A percentile compares a stretch with the other conserved stretches of the same genome.
Conservation (phyloP, 202 grass and related monocot species). For the Digitaria exilis region DNA sequence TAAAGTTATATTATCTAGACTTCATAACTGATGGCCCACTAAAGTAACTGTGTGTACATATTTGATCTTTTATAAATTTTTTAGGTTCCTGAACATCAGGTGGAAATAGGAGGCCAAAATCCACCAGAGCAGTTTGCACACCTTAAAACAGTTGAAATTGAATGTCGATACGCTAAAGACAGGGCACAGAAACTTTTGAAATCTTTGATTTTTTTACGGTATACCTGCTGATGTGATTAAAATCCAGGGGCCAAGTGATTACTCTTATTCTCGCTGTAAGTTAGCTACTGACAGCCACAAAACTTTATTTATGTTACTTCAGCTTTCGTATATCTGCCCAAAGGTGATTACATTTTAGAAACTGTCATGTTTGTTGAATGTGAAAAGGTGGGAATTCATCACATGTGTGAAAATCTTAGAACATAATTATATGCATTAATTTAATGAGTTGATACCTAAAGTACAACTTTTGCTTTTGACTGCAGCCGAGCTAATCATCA, state of each 20-base stretch:
- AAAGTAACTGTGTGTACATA: background rate
- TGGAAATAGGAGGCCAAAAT: background rate
- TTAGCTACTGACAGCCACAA: background rate
- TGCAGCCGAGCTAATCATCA: too few relatives aligned
- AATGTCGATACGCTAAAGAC: background rate
- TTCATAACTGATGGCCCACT: background rate
- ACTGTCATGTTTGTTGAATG: background rate
- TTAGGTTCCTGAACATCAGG: background rate
- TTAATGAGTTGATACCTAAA: too few relatives aligned
- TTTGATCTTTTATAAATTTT: background rate
- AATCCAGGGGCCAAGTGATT: background rate
- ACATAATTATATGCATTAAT: background rate
- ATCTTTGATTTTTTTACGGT: background rate
- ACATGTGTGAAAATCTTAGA: background rate
- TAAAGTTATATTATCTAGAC: background rate
- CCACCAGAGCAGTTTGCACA: background rate
- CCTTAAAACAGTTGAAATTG: background rate
- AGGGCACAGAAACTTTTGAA: background rate
- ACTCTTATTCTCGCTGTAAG: background rate
- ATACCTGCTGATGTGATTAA: background rate
- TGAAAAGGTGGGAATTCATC: background rate
- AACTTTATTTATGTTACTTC: background rate
- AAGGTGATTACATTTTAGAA: background rate
- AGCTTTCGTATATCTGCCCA: background rate
- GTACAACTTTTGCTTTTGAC: too few relatives aligned